Percentiles rank a stretch among this genome's conserved stretches.
Conservation (phyloP, 768 basidiomycete genomes). For the Tulasnella sp. region DNA sequence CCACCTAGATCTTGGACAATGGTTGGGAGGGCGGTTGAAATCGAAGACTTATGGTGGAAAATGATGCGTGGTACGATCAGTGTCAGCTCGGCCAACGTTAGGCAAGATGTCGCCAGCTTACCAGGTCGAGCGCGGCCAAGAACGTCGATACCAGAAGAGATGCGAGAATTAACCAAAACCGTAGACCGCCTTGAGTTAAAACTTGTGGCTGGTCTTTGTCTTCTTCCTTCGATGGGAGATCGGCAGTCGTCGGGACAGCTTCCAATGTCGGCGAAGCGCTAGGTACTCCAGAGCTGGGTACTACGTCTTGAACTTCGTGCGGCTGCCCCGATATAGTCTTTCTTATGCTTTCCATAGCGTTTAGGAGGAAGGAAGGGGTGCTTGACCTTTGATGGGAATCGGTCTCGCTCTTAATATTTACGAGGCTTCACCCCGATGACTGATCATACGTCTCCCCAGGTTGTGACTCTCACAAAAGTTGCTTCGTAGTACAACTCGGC, state of each 20-base stretch:
- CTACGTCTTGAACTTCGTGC: neutral
- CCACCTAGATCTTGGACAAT: slow-evolving; percentile 18
- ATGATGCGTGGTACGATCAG: neutral
- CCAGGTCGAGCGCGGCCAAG: slow-evolving; percentile 9
- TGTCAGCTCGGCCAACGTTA: neutral
- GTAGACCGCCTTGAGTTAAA: neutral
- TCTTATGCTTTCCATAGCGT: neutral
- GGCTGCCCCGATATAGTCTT: neutral
- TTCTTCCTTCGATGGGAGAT: neutral
- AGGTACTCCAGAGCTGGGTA: neutral
- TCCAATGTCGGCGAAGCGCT: neutral
- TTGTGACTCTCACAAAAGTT: neutral
- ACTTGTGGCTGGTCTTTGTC: neutral
- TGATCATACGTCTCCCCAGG: neutral
- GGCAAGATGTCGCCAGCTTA: neutral
- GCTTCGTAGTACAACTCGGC: neutral
- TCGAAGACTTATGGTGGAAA: slow-evolving; percentile 10
- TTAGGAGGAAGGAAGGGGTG: neutral
- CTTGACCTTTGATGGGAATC: neutral
- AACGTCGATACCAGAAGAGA: slow-evolving; percentile 12
- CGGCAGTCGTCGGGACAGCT: neutral
- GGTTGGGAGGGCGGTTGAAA: slow-evolving; percentile 19
- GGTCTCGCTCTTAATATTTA: neutral
- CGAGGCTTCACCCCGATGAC: neutral
- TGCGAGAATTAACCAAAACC: slow-evolving; percentile 9